Conservation (phyloP, 1,139 yeast genomes). For the Blastobotrys raffinosifermentans region DNA sequence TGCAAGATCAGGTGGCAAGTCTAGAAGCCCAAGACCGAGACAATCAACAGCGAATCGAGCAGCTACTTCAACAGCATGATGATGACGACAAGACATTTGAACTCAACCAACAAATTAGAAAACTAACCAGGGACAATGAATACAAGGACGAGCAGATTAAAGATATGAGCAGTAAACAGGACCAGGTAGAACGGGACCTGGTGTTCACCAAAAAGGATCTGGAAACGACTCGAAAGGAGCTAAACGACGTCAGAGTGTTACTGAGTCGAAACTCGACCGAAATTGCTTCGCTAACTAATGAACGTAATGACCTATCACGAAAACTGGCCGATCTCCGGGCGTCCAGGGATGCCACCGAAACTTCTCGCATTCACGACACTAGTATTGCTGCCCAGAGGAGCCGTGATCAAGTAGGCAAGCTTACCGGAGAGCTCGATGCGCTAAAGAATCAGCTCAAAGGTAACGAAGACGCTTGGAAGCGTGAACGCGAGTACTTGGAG, state of each 20-base stretch:
- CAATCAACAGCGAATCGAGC: neutral
- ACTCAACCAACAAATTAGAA: conserved; percentile 10
- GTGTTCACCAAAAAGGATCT: conserved; percentile 7
- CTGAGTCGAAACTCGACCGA: conserved; percentile 19
- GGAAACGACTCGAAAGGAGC: conserved; percentile 12
- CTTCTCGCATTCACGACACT: conserved; percentile 17
- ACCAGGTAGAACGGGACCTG: conserved; percentile 2
- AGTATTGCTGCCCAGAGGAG: conserved; percentile 13
- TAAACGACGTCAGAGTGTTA: conserved; percentile 16
- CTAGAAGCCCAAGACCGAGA: conserved; percentile 3
- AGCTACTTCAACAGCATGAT: conserved; percentile 1
- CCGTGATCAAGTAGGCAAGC: conserved; percentile 14
- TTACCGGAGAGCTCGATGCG: conserved; percentile 13
- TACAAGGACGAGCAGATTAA: conserved; percentile 6
- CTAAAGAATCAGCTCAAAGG: conserved; percentile 14
- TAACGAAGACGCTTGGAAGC: conserved; percentile 12
- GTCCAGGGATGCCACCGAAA: conserved; percentile 10
- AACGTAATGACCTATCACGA: conserved; percentile 17
- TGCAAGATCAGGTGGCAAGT: neutral
- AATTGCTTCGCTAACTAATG: conserved; percentile 17
- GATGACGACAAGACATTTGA: conserved; percentile 13
- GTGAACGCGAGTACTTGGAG: conserved; percentile 15
- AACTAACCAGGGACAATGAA: conserved; percentile 3
- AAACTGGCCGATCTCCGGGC: conserved; percentile 14
- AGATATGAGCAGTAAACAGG: conserved; percentile 2